Percentiles rank a stretch among this genome's conserved stretches.
Evolutionary conservation across 2,329 filamentous ascomycete genomes (phyloP).

Genomic region (Aspergillus ibericus): DNA sequence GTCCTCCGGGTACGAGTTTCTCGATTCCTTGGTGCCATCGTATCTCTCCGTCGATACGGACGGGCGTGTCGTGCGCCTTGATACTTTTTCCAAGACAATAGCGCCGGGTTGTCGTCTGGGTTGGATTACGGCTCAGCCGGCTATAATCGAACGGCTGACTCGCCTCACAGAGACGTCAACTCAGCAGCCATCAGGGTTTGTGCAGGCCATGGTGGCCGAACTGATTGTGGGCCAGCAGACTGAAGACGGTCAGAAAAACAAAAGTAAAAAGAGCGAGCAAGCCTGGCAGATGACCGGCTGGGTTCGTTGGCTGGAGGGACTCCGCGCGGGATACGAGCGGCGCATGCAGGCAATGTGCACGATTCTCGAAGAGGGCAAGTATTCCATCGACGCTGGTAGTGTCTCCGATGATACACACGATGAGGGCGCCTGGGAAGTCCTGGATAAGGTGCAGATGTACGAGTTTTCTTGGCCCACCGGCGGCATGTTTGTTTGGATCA

Average conservation of each 20-base stretch:
- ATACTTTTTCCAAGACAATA: conserved; percentile 92
- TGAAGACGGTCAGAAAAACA: conserved; percentile 47
- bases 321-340: conserved; percentile 79
- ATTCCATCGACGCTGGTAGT: conserved; percentile 62
- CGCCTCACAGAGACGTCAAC: conserved; percentile 77
- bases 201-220: conserved; percentile 70
- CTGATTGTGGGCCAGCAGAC: conserved; percentile 67
- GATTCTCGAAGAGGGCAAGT: conserved; percentile 68
- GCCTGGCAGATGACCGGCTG: conserved; percentile 82
- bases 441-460: conserved; percentile 72
- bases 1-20: conserved; percentile 69
- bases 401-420: conserved; percentile 32
- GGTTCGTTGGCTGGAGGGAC: conserved; percentile 85
- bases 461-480: conserved; percentile 78
- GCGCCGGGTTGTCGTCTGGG: conserved; percentile 87
- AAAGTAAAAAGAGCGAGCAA: conserved; percentile 50
- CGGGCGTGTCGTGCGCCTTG: conserved; percentile 82
- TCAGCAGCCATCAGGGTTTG: conserved; percentile 84
- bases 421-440: conserved; percentile 68
- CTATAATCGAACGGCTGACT: conserved; percentile 69
- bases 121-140: conserved; percentile 85
- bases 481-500: conserved; percentile 91
- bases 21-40: conserved; percentile 80
- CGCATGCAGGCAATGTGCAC: conserved; percentile 79
- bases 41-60: conserved; percentile 80